These are phyloP conservation scores for Carex scoparia DNA, from an alignment of 176 grass and related monocot species.

Conservation along the genomic window DNA sequence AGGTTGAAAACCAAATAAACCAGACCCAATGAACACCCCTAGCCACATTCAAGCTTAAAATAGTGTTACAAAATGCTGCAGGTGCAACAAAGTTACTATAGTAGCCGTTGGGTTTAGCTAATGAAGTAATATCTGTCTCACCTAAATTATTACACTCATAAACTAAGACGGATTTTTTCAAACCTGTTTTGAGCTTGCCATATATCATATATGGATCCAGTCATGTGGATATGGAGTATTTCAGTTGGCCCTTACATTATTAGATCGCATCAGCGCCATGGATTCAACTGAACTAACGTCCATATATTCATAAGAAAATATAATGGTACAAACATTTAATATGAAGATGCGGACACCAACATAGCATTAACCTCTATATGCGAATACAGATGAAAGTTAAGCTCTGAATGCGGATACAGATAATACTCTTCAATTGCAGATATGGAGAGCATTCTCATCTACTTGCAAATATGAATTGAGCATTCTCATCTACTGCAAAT, in stretches of 20 bases:
- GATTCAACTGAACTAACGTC: background rate
- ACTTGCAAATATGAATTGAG: too few species aligned
- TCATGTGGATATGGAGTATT: background rate
- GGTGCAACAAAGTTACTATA: background rate
- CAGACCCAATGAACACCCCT: too few species aligned
- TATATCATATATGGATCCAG: background rate
- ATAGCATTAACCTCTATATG: background rate
- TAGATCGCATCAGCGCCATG: background rate
- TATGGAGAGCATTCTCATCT: too few species aligned
- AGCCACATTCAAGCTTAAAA: background rate
- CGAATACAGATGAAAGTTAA: too few species aligned
- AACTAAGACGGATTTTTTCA: background rate
- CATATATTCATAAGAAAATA: background rate
- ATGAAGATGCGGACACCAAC: background rate
- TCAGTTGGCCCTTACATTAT: background rate
- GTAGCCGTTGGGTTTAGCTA: background rate
- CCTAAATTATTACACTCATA: background rate
- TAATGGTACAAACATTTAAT: background rate
- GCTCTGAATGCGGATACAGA: too few species aligned
- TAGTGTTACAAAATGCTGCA: background rate
- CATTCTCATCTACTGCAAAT: too few species aligned
- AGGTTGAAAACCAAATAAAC: too few species aligned
- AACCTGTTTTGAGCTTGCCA: background rate
- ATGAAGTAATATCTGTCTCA: background rate
- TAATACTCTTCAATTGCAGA: too few species aligned